These are phyloP conservation scores for Volvariella volvacea DNA, from an alignment of 1,284 basidiomycete genomes.

Conservation along the genomic window DNA sequence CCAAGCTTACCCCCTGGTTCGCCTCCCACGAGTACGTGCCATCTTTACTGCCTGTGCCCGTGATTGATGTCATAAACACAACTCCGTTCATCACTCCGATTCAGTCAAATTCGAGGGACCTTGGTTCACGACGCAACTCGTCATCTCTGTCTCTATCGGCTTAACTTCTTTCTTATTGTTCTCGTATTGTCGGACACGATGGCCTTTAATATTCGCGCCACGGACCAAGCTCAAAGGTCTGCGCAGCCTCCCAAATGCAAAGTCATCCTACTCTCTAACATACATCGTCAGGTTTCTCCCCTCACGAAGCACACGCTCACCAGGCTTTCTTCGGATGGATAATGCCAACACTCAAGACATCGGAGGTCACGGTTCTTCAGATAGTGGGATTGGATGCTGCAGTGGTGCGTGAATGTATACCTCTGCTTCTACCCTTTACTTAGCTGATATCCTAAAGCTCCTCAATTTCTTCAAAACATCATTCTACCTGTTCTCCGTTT, in stretches of 20 bases:
- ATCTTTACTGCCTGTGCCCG: slow-evolving; percentile 24
- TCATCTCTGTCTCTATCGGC: slow-evolving; percentile 76
- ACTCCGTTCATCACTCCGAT: slow-evolving; percentile 6
- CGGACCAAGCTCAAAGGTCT: slow-evolving; percentile 90
- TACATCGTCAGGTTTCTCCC: slow-evolving; percentile 65
- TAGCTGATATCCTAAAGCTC: slow-evolving; percentile 46
- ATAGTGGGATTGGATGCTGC: slow-evolving; percentile 96
- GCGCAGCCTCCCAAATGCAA: slow-evolving; percentile 12
- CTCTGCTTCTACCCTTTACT: slow-evolving; percentile 2
- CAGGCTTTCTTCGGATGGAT: slow-evolving; percentile 93
- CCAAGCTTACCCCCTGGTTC: slow-evolving; percentile 23
- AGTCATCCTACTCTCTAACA: slow-evolving; percentile 1
- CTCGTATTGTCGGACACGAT: slow-evolving; percentile 80
- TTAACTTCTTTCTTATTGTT: slow-evolving; percentile 80
- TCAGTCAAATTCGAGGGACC: slow-evolving; percentile 76
- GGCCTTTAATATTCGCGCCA: slow-evolving; percentile 88
- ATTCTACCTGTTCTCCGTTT: slow-evolving; percentile 85
- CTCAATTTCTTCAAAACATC: slow-evolving; percentile 94
- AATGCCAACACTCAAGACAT: slow-evolving; percentile 82
- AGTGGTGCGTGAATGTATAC: slow-evolving; percentile 41
- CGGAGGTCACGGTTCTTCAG: slow-evolving; percentile 92
- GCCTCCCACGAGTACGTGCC: slow-evolving; percentile 25
- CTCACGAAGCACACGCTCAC: slow-evolving; percentile 81
- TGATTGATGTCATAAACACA: slow-evolving; percentile 1
- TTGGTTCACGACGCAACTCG: slow-evolving; percentile 90